These are phyloP conservation scores for Naganishia vishniacii DNA, from an alignment of 768 basidiomycete genomes.

Conservation along the genomic window DNA sequence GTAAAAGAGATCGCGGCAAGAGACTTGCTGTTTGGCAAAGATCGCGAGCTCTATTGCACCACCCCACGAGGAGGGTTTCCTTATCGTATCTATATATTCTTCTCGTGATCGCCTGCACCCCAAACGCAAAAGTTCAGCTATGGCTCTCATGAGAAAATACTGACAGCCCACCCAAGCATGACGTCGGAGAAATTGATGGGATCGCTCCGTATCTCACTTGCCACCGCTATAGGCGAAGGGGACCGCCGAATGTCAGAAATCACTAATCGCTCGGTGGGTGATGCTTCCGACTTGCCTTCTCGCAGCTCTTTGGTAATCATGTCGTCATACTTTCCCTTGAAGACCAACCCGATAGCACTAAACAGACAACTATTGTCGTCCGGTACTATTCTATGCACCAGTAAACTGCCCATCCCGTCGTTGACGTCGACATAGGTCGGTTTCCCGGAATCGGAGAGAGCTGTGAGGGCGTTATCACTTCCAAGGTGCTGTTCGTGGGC, in stretches of 20 bases:
- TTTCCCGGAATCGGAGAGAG: neutral
- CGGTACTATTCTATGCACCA: conserved; percentile 66
- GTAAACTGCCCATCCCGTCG: conserved; percentile 36
- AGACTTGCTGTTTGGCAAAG: conserved; percentile 61
- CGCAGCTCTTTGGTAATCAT: conserved; percentile 59
- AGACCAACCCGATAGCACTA: conserved; percentile 74
- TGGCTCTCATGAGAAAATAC: neutral
- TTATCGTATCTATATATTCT: conserved; percentile 74
- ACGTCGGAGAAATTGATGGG: conserved; percentile 72
- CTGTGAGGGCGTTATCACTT: neutral
- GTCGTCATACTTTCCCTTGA: conserved; percentile 72
- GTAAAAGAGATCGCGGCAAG: neutral
- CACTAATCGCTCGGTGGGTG: too few relatives aligned
- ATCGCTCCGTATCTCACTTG: conserved; percentile 68
- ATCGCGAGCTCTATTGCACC: conserved; percentile 84
- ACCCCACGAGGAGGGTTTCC: conserved; percentile 78
- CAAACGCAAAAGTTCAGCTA: neutral
- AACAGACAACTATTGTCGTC: conserved; percentile 97
- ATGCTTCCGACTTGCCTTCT: conserved; percentile 55
- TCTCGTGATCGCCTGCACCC: conserved; percentile 58
- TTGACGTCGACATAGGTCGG: conserved; percentile 30
- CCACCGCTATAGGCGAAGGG: conserved; percentile 59
- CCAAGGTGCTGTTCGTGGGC: neutral
- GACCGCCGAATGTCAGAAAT: neutral
- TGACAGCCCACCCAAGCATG: conserved; percentile 68